Evolutionary conservation across 2,329 filamentous ascomycete genomes (phyloP), one percentile per base, ranked within the genome.

Genomic region (Sclerotinia spermophila): DNA sequence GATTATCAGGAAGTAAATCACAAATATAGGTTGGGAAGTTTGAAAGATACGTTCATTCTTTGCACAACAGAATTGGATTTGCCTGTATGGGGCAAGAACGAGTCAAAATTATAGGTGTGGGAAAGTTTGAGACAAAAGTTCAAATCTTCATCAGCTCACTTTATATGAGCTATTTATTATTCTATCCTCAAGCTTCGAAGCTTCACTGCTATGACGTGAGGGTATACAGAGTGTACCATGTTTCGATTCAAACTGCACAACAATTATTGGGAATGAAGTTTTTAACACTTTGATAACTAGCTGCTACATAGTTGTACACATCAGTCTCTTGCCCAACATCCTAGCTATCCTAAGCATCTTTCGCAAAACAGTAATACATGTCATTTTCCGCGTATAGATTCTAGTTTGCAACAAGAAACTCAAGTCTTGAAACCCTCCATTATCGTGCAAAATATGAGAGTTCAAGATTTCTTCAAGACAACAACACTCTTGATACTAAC

Each of bases 1-100:
- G 86, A 88, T 75, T 89, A 89, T 77, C 86, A 89, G 80, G 82
- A 79, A 53, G 86, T 87, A 8, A 89, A 89, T 79, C 80, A 83
- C 67, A 83, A 80, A 76, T 80, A 83, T 75, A 80, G 87, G 40
- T 79, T 89, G 69, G 82, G 83, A 71, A 83, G 83, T 73, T 77
- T 86, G 78, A 81, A 77, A 70, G 85, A 87, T 80, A 87, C 85
- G 17, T 83, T 82, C 73, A 84, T 86, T 74, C 75, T 86, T 68
- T 86, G 83, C 76, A 86, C 85, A 68, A 86, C 82, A 65, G 85
- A 87, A 80, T 76, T 86, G 80, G 67, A 48, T 61, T 55, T 58
- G 44, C 51, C 69, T 35, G 11, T 19, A 53, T n/a, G 35, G n/a
- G 33, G 55, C 33, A 56, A n/a, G 27, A 35, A 35, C 38, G 19